A percentile compares a stretch with the other conserved stretches of the same genome.
These are phyloP conservation scores for Ceratocystis smalleyi DNA, from an alignment of 2,329 filamentous ascomycete genomes.

Conservation along the genomic window DNA sequence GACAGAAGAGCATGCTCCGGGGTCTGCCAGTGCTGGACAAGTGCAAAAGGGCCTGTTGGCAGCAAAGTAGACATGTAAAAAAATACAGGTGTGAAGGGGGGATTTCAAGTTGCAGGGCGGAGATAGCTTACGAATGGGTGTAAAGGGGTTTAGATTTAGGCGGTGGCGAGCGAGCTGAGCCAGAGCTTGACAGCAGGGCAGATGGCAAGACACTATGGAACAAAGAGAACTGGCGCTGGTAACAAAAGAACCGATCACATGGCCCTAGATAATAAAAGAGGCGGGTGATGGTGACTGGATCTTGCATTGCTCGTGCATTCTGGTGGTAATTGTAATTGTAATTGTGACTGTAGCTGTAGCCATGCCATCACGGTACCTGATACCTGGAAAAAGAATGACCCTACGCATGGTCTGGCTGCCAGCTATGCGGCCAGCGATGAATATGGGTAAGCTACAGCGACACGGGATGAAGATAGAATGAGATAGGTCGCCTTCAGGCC, in stretches of 20 bases:
- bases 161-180: neutral
- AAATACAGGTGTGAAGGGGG: neutral
- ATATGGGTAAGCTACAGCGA: neutral
- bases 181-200: neutral
- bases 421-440: neutral
- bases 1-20: no score
- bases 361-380: neutral
- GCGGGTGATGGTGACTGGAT: neutral
- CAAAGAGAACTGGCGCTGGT: neutral
- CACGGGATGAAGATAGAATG: neutral
- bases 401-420: neutral
- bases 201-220: no score
- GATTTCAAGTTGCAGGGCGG: neutral
- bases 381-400: neutral
- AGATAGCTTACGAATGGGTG: neutral
- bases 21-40: neutral
- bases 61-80: neutral
- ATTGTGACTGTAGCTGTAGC: neutral
- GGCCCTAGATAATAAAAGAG: neutral
- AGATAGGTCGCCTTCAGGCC: neutral
- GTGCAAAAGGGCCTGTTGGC: neutral
- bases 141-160: neutral
- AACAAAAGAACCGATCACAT: neutral
- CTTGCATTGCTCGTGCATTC: neutral
- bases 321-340: neutral